Evolutionary conservation across 208 protist species (phyloP).

Genomic region (Trypanosoma lewisi): DNA sequence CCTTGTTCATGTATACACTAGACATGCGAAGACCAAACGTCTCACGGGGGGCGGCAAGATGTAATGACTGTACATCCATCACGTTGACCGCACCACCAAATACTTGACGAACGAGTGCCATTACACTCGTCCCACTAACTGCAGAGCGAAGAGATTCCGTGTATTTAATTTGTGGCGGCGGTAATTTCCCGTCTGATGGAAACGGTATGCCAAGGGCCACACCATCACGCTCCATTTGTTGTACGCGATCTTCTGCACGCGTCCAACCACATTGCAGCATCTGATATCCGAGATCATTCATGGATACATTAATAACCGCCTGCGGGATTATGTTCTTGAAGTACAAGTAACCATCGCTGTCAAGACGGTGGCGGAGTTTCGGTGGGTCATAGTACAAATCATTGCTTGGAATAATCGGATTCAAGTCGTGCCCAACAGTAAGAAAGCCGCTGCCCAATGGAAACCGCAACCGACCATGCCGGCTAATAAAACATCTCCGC

Average conservation of each 20-base stretch:
- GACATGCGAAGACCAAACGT: slow-evolving; percentile 72
- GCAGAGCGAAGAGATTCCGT: slow-evolving; percentile 61
- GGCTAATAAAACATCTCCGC: slow-evolving; percentile 31
- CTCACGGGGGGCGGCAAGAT: slow-evolving; percentile 68
- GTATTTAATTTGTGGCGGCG: slow-evolving; percentile 53
- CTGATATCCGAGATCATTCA: slow-evolving; percentile 68
- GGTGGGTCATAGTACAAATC: slow-evolving; percentile 86
- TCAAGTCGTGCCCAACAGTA: slow-evolving; percentile 55
- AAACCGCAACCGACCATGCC: slow-evolving; percentile 68
- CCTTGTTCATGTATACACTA: slow-evolving; percentile 71
- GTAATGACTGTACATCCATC: slow-evolving; percentile 58
- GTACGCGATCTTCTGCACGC: slow-evolving; percentile 38
- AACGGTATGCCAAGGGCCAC: slow-evolving; percentile 74
- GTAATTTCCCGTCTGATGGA: slow-evolving; percentile 44
- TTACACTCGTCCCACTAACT: slow-evolving; percentile 75
- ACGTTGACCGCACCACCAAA: slow-evolving; percentile 73
- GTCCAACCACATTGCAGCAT: slow-evolving; percentile 67
- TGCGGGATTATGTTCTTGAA: slow-evolving; percentile 80
- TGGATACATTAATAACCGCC: slow-evolving; percentile 42
- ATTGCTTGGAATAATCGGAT: slow-evolving; percentile 74
- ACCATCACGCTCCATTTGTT: slow-evolving; percentile 41
- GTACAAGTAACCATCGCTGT: slow-evolving; percentile 84
- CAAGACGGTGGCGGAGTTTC: slow-evolving; percentile 76
- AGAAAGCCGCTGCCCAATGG: slow-evolving; percentile 56
- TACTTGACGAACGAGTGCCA: slow-evolving; percentile 81